Percentiles rank a stretch among this genome's conserved stretches.
Evolutionary conservation across 768 basidiomycete genomes (phyloP).

Genomic region (Mycena indigotica): DNA sequence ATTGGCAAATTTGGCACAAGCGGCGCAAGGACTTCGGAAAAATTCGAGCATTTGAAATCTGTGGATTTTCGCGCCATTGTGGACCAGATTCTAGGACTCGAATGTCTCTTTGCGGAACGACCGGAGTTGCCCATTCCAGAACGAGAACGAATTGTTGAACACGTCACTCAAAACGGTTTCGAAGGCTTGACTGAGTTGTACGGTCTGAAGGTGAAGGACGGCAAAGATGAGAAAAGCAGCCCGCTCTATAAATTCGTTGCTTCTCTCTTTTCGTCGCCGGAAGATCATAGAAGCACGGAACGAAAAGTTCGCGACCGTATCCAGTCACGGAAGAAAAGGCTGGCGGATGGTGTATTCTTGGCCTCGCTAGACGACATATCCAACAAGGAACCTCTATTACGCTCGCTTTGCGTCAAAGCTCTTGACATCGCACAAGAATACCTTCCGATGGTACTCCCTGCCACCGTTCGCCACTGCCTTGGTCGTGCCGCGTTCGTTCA

Average conservation of each 20-base stretch:
- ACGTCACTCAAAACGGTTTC: constrained; percentile 2
- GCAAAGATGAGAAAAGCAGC: neutral
- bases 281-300: neutral
- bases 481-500: constrained; percentile 3
- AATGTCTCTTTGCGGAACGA: constrained; percentile 6
- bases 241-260: neutral
- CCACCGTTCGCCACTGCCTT: neutral
- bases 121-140: constrained; percentile 12
- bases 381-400: constrained; percentile 17
- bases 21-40: neutral
- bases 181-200: constrained; percentile 3
- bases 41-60: neutral
- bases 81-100: constrained; percentile 18
- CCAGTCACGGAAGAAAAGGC: neutral
- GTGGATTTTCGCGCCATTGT: constrained; percentile 16
- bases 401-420: constrained; percentile 2
- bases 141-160: constrained; percentile 20
- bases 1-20: neutral
- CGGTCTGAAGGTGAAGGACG: constrained; percentile 6
- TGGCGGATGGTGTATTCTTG: constrained; percentile 14
- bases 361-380: constrained; percentile 13
- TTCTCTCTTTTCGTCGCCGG: neutral
- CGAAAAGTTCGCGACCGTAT: constrained; percentile 6
- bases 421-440: constrained; percentile 8
- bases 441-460: constrained; percentile 5